Conservation (phyloP, 192 early-diverging fungal species). For the Entophlyctis luteolus region DNA sequence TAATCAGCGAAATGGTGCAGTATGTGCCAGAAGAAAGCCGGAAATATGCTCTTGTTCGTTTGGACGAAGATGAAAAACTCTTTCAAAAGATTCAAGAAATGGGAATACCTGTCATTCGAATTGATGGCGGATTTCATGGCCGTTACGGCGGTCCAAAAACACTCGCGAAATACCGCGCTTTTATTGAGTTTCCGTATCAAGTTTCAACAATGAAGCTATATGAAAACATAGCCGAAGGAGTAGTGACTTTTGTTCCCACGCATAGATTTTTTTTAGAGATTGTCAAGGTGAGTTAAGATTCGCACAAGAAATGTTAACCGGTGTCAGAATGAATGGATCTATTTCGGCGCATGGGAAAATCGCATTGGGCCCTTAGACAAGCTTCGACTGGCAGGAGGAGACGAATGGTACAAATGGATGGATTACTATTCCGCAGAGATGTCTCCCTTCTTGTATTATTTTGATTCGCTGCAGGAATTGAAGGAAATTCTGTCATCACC, state of each 20-base stretch:
- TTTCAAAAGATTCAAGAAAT: not conserved
- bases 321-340: not conserved
- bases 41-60: not conserved
- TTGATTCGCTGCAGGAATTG: not conserved
- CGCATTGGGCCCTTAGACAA: not conserved
- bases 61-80: not conserved
- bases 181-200: slow-evolving; percentile 13
- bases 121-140: not conserved
- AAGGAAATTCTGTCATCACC: not conserved
- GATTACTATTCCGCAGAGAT: not conserved
- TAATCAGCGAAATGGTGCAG: no score
- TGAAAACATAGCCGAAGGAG: slow-evolving; percentile 6
- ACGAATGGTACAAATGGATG: slow-evolving; percentile 15
- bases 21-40: not conserved
- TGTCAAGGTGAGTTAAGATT: not conserved
- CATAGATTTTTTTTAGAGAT: not conserved
- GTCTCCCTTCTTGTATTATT: slow-evolving; percentile 2
- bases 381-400: not conserved
- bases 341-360: slow-evolving; percentile 9
- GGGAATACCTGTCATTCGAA: not conserved
- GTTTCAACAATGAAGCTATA: slow-evolving; percentile 9
- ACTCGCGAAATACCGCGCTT: not conserved
- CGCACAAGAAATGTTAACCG: no score
- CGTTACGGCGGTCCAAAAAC: slow-evolving; percentile 8
- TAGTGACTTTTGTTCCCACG: not conserved